Evolutionary conservation across 169 alveolate species (phyloP).

Genomic region (Perkinsus marinus): DNA sequence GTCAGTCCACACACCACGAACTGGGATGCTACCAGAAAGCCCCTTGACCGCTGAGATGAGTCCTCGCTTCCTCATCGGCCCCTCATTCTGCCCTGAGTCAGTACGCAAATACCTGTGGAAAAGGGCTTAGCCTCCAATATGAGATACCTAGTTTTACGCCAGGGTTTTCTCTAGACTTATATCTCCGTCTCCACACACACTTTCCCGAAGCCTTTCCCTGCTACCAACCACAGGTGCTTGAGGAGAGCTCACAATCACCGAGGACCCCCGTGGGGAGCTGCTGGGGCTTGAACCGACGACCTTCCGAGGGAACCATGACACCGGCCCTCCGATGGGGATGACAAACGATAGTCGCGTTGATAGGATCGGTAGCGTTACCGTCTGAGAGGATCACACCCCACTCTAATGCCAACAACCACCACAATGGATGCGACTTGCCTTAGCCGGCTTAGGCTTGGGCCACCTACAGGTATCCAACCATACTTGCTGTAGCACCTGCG

Average conservation of each 20-base stretch:
- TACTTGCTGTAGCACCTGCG: neutral
- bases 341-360: neutral
- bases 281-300: neutral
- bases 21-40: neutral
- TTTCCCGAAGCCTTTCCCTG: neutral
- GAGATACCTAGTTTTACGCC: neutral
- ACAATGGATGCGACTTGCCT: neutral
- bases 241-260: neutral
- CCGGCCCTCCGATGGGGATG: neutral
- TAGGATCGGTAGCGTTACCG: neutral
- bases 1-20: too few relatives aligned
- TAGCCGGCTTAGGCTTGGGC: neutral
- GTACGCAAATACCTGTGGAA: neutral
- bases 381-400: neutral
- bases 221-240: neutral
- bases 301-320: neutral
- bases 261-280: neutral
- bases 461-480: neutral
- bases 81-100: neutral
- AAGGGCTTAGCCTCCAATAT: neutral
- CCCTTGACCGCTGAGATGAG: neutral
- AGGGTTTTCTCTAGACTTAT: neutral
- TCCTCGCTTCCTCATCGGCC: neutral
- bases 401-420: too few relatives aligned
- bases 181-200: neutral